Evolutionary conservation across 306 rosid species (phyloP), one percentile per base, ranked within the genome.

Genomic region (Mucuna pruriens): DNA sequence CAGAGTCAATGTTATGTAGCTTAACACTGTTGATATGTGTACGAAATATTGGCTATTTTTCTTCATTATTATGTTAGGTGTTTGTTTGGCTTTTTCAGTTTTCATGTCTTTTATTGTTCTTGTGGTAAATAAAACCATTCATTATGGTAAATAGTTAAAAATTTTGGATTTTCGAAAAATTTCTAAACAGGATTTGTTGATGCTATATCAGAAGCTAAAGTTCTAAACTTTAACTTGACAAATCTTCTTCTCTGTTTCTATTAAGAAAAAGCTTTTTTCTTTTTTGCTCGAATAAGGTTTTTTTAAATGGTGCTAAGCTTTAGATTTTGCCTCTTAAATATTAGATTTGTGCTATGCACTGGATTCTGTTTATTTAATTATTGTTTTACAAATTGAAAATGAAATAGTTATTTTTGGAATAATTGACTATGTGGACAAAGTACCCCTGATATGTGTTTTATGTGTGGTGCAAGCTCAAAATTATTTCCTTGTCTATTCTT

Each of bases 151-250:
- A 26, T 33, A 60, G 58, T 22, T 42, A 9, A 10, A 61, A 71
- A 6, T 31, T 71, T 33, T 69, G 10, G 40, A 12, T 46, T 55
- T 57, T 4, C 0, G n/a, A 65, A 63, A 6, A 5, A 22, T 4
- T 12, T 64, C 3, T n/a, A 69, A 58, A 9, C 8, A 44, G 22
- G 40, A 16, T 31, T 20, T 33, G 49, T 71, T 17, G 5, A 49
- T 61, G 52, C 79, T 46, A 34, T 36, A 80, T 80, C 74, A 61
- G 55, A 60, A 33, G 40, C 78, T 44, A 19, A 57, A 4, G 5
- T 7, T 26, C 22, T 68, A 5, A 40, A 26, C 4, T 39, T 29
- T 4, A 19, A 54, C 61, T 19, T 2, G 9, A 55, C 31, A 70
- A 70, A 20, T 12, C 38, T 7, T 75, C 7, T 20, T 12, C 1